Conservation (phyloP, 2,329 filamentous ascomycete species). For the Neofusicoccum sp. region DNA sequence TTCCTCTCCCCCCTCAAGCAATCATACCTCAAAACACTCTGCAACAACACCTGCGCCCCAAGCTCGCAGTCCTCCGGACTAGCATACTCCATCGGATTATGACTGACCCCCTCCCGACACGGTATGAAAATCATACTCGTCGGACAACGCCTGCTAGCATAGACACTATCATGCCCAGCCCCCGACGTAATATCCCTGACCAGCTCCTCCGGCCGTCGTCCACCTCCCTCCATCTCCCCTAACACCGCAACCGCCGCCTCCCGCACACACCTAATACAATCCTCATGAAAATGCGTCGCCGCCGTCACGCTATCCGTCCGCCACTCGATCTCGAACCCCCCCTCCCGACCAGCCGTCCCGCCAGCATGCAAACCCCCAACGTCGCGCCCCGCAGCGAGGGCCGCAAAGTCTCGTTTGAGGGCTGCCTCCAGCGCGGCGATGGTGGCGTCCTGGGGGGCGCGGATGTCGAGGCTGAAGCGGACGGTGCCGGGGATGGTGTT, state of each 20-base stretch:
- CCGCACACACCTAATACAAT: constrained; percentile 65
- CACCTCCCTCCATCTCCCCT: constrained; percentile 42
- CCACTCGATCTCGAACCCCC: constrained; percentile 7
- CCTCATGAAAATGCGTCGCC: constrained; percentile 57
- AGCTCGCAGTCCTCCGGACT: constrained; percentile 37
- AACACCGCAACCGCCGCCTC: constrained; percentile 53
- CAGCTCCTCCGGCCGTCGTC: constrained; percentile 46
- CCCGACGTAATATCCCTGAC: constrained; percentile 61
- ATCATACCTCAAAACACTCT: constrained; percentile 29
- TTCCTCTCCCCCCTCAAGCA: constrained; percentile 5
- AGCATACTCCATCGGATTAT: constrained; percentile 39
- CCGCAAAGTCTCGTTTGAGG: constrained; percentile 57
- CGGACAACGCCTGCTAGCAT: constrained; percentile 43
- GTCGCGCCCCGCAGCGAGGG: constrained; percentile 46
- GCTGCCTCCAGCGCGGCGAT: constrained; percentile 57
- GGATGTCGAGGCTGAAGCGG: constrained; percentile 66
- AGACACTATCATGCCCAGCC: constrained; percentile 60
- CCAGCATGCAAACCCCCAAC: constrained; percentile 45
- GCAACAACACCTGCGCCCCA: constrained; percentile 40
- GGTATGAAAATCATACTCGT: constrained; percentile 42
- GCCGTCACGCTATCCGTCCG: neutral
- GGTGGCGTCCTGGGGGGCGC: constrained; percentile 55
- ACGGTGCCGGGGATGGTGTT: constrained; percentile 72
- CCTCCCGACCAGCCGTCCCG: constrained; percentile 41
- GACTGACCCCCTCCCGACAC: constrained; percentile 37